Percentiles rank a stretch among this genome's conserved stretches.
phyloP scores from a whole-genome alignment of 2,329 filamentous ascomycete genomes.

The Talaromyces sp. region DNA sequence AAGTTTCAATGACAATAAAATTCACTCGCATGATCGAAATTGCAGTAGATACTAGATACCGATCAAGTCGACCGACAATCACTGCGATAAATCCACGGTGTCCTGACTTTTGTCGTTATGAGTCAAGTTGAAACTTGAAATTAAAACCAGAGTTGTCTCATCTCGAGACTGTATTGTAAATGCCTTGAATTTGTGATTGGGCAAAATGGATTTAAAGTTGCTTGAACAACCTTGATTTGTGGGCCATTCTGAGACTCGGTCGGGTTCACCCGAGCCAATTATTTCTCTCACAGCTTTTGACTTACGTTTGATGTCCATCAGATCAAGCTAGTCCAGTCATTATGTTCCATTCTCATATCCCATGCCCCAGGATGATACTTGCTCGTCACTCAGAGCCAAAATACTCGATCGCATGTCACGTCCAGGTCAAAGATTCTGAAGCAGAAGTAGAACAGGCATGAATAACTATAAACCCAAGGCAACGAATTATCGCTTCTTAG shows the following conservation, averaged over 20 bases:
- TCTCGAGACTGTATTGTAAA: background rate
- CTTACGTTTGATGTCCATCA: too few species aligned
- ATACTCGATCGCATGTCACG: too few species aligned
- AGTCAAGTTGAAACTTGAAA: background rate
- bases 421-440: too few species aligned
- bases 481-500: slow-evolving; percentile 34
- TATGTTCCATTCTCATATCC: too few species aligned
- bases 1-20: background rate
- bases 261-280: slow-evolving; percentile 4
- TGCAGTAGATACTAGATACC: background rate
- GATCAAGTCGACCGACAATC: background rate
- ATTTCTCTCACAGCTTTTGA: background rate
- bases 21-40: background rate
- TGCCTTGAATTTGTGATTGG: background rate
- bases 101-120: background rate
- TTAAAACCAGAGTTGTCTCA: background rate
- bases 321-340: too few species aligned
- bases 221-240: background rate
- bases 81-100: background rate
- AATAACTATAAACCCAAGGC: background rate
- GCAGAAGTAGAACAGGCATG: too few species aligned
- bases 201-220: background rate
- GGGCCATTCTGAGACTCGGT: background rate
- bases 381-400: too few species aligned
- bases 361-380: too few species aligned